Base-by-base conservation (phyloP, 192 early-diverging fungal genomes). In the Coemansia sp. region DNA sequence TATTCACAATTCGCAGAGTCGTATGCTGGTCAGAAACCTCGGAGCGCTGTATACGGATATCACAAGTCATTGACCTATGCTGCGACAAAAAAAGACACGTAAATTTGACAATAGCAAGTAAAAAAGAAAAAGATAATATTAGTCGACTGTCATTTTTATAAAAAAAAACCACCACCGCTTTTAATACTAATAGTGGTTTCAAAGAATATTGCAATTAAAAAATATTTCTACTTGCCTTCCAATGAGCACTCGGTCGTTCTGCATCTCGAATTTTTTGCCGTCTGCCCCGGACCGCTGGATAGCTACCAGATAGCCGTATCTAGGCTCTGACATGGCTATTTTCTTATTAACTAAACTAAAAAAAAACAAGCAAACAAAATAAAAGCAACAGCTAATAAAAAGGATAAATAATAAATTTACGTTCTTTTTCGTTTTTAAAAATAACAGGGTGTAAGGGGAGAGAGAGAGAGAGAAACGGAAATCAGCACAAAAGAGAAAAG, bases 11-110 rank as follows among this genome's bases (percentile, higher is more conserved):
- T 19, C 61, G 70, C 6, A 79, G 67, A 1, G 69, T 50, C 34
- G 69, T 74, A 61, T 81, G 78, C 55, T 72, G 65, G 55, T 81
- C 75, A 24, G 78, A 75, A 45, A 72, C 78, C 34, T 72, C 58
- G 0, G 63, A 56, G 11, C 50, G 48, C 48, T 75, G 72, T 61
- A 81, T 69, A 16, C 78, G 73, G 14, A 81, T 81, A 23, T 81
- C 73, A 46, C 78, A 81, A 30, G 72, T 81, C 49, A 74, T 71
- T 42, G 58, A 61, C 45, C 69, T 72, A 62, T 14, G 30, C 3
- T 42, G 2, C 3, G 11, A 42, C 1, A 42, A 42, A 42, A 42
- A 8, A 14, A 48, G n/a, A 1, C 46, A 47, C 18, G 46, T 19
- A 47, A 20, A 47, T 32, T 32, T 8, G 8, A 32, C 30, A 42